Base-by-base conservation (phyloP, 495 filamentous ascomycete genomes). In the Recurvomyces mirabilis region DNA sequence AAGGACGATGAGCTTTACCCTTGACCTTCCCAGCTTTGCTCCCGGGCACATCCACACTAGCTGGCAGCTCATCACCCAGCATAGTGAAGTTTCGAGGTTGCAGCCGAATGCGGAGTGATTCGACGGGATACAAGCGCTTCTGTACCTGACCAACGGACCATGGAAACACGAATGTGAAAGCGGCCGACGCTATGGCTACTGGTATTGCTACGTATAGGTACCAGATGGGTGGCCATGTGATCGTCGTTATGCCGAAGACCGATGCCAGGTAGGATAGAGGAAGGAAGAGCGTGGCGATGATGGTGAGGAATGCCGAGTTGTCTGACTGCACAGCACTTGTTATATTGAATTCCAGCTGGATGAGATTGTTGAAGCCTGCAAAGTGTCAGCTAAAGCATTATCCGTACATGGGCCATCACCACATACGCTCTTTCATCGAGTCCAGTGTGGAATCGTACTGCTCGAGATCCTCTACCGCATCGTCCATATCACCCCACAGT, bases 321-420 rank as follows among this genome's bases (percentile, higher is more conserved):
- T 56, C 53, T 2, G 53, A 43, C 25, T 56, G 53, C 15, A 46
- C 38, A 13, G 46, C 53, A 20, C 46, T 56, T 21, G 43, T 29
- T 13, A 53, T 52, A 35, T 56, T 56, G 49, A 56, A 56, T 20
- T 56, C 52, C 24, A 55, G 52, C 14, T 51, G 47, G 23, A 55
- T 50, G 38, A 55, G 48, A 28, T 55, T 55, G 43, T 51, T 55
- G 40, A 55, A 55, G 32, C 43, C 41, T 44, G 22, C 13, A 14
- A n/a, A 2, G 9, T 5, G 19, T 38, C 36, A 38, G 36, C 20
- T 6, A 17, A 17, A n/a, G n/a, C 22, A 11, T 11, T n/a, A 11
- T 26, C 20, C 23, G 37, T 15, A 14, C 17, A 38, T n/a, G 19
- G 9, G 2, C 3, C n/a, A 13, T 18, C 19, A 11, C 11, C n/a